Conservation (phyloP, 2,329 filamentous ascomycete species). For the Neonectria coccinea region DNA sequence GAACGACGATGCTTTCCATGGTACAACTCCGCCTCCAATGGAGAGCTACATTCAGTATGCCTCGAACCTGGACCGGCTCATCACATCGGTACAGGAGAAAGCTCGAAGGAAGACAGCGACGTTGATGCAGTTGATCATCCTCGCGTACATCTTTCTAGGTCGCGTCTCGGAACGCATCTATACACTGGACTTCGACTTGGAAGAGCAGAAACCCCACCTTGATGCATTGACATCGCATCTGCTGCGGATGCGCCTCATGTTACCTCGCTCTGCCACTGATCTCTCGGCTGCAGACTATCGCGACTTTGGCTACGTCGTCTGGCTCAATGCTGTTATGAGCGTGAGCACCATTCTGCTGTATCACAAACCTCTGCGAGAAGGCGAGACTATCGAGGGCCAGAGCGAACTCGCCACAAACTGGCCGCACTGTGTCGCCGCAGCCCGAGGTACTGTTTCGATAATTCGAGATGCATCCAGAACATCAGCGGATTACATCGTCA, state of each 20-base stretch:
- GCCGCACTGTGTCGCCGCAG: constrained; percentile 41
- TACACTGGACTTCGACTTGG: constrained; percentile 23
- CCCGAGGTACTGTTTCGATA: constrained; percentile 30
- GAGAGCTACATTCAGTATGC: constrained; percentile 16
- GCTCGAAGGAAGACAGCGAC: constrained; percentile 21
- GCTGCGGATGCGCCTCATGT: constrained; percentile 36
- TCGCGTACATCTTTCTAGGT: constrained; percentile 39
- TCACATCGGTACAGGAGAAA: constrained; percentile 31
- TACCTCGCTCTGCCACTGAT: constrained; percentile 39
- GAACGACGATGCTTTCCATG: constrained; percentile 37
- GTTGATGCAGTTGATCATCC: constrained; percentile 38
- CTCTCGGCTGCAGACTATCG: constrained; percentile 33
- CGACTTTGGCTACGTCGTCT: constrained; percentile 36
- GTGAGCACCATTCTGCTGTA: constrained; percentile 38
- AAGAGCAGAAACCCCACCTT: constrained; percentile 20
- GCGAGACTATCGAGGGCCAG: constrained; percentile 14
- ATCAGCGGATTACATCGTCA: constrained; percentile 29
- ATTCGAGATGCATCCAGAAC: constrained; percentile 36
- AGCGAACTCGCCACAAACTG: constrained; percentile 35
- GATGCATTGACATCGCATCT: constrained; percentile 34
- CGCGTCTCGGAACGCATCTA: constrained; percentile 38
- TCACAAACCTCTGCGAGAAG: constrained; percentile 33
- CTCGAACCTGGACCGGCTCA: constrained; percentile 31
- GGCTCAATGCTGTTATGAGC: constrained; percentile 37
- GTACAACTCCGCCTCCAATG: background rate